Percentiles rank a stretch among this genome's conserved stretches.
phyloP scores from a whole-genome alignment of 495 filamentous ascomycete genomes.

The Penicillium odoratum region DNA sequence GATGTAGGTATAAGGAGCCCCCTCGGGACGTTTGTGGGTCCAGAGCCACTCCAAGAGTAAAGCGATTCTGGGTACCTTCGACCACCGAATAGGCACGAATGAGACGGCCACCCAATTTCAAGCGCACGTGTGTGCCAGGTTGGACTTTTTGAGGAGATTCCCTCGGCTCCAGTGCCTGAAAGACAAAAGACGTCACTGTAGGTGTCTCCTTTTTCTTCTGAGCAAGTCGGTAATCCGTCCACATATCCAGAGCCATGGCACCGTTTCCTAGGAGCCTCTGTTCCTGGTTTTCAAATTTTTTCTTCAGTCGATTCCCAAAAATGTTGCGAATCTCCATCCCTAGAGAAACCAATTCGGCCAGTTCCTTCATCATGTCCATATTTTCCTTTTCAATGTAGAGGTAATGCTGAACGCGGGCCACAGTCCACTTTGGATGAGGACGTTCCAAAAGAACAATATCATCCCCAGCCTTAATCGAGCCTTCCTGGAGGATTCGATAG shows the following conservation, averaged over 20 bases:
- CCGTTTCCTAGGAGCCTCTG: background rate
- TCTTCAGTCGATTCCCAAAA: background rate
- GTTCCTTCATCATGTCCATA: conserved; percentile 5
- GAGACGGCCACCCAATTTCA: background rate
- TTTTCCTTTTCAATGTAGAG: conserved; percentile 11
- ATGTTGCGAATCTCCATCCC: conserved; percentile 7
- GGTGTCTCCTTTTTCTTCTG: background rate
- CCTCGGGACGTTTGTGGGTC: conserved; percentile 5
- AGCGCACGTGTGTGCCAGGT: background rate
- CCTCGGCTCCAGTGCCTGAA: background rate
- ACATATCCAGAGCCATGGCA: background rate
- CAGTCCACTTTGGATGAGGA: conserved; percentile 6
- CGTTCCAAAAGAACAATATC: conserved; percentile 9
- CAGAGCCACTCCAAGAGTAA: conserved; percentile 15
- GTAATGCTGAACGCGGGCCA: conserved; percentile 12
- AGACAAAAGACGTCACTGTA: background rate
- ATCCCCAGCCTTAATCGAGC: background rate
- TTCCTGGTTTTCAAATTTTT: background rate
- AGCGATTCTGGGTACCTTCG: conserved; percentile 6
- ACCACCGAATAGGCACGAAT: conserved; percentile 16
- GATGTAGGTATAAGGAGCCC: conserved; percentile 12
- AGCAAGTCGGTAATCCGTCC: background rate
- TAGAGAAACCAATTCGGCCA: conserved; percentile 3
- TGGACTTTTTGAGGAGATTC: background rate
- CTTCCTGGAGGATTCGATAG: conserved; percentile 11